phyloP scores from a whole-genome alignment of 2,329 filamentous ascomycete species.

The Colletotrichum cordylinicola region DNA sequence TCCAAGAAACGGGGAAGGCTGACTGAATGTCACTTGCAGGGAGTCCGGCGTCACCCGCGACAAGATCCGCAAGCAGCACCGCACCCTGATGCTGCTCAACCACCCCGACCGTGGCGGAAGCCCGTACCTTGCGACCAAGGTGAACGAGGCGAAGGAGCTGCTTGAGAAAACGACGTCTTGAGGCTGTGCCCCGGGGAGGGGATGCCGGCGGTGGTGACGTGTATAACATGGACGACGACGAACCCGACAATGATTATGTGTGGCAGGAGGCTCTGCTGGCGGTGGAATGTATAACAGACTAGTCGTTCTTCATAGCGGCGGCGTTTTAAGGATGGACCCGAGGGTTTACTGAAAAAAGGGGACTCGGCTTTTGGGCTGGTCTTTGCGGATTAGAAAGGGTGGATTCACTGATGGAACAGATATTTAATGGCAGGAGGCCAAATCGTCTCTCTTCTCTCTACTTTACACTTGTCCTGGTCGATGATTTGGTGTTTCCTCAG shows the following conservation, averaged over 20 bases:
- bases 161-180: conserved; percentile 72
- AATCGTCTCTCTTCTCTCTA: conserved; percentile 21
- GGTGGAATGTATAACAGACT: conserved; percentile 38
- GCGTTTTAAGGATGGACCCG: conserved; percentile 35
- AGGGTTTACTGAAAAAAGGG: neutral
- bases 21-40: conserved; percentile 48
- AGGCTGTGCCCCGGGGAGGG: neutral
- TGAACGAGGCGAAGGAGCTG: conserved; percentile 98
- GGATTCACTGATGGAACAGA: neutral
- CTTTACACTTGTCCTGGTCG: neutral
- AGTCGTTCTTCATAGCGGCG: conserved; percentile 48
- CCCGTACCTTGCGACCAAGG: conserved; percentile 94
- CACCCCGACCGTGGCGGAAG: conserved; percentile 97
- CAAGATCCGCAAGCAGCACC: conserved; percentile 93
- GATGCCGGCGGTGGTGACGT: neutral
- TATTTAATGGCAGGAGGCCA: conserved; percentile 16
- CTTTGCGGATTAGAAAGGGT: neutral
- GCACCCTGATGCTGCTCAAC: conserved; percentile 95
- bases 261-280: neutral
- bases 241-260: neutral
- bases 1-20: neutral
- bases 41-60: conserved; percentile 90
- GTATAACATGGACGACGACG: neutral
- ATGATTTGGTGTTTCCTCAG: neutral
- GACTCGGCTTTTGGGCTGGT: neutral